A percentile compares a stretch with the other conserved stretches of the same genome.
Evolutionary conservation across 345 rosid species (phyloP).

Genomic region (Moringa oleifera): DNA sequence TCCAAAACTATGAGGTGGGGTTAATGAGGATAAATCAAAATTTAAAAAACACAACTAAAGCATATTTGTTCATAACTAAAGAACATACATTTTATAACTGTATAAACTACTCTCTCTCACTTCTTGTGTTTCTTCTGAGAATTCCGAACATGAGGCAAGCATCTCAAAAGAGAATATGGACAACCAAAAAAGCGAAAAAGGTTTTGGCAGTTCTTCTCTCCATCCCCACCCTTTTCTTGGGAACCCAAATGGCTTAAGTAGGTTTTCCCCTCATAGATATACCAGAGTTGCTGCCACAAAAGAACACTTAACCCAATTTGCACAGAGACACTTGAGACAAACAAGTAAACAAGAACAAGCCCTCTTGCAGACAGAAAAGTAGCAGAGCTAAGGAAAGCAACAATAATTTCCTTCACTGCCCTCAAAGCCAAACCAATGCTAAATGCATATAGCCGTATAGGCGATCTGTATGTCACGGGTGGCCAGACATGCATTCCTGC

Average conservation of each 20-base stretch:
- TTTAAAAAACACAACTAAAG: background rate
- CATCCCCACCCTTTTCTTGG: slow-evolving; percentile 37
- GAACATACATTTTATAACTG: too few species aligned
- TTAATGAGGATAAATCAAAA: too few species aligned
- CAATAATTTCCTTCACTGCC: slow-evolving; percentile 39
- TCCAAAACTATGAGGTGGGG: too few species aligned
- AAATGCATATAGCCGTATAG: slow-evolving; percentile 4
- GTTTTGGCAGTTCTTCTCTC: slow-evolving; percentile 60
- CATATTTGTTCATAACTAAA: background rate
- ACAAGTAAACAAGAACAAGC: slow-evolving; percentile 67
- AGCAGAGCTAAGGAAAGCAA: slow-evolving; percentile 48
- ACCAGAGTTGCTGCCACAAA: slow-evolving; percentile 81
- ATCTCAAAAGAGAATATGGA: slow-evolving; percentile 44
- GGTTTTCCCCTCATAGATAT: slow-evolving; percentile 72
- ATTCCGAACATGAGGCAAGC: slow-evolving; percentile 36
- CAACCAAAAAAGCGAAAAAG: slow-evolving; percentile 67
- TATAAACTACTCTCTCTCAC: slow-evolving; percentile 25
- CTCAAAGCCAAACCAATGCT: slow-evolving; percentile 26
- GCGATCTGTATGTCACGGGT: slow-evolving; percentile 22
- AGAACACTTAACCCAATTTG: slow-evolving; percentile 66
- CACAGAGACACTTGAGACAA: slow-evolving; percentile 63
- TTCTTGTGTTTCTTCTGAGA: slow-evolving; percentile 55
- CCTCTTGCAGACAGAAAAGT: slow-evolving; percentile 55
- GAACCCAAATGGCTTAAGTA: slow-evolving; percentile 65
- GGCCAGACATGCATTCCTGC: slow-evolving; percentile 50